A percentile compares a stretch with the other conserved stretches of the same genome.
These are phyloP conservation scores for Talaromyces atroroseus DNA, from an alignment of 2,329 filamentous ascomycete genomes.

Conservation along the genomic window DNA sequence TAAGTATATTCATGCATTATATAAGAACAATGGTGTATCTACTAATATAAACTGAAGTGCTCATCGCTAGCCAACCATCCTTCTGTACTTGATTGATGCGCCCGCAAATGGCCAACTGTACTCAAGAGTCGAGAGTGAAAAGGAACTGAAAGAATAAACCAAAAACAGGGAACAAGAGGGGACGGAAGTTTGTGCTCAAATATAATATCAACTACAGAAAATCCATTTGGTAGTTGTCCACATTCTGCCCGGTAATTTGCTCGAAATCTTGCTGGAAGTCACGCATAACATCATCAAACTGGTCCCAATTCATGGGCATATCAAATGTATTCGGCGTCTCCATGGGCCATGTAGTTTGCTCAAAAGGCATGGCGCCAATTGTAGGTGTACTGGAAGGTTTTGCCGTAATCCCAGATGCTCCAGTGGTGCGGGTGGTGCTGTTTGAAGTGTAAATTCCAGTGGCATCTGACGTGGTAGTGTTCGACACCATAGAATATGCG, in stretches of 20 bases:
- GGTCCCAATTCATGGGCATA: slow-evolving; percentile 26
- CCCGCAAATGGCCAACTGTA: not conserved
- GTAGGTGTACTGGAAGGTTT: not conserved
- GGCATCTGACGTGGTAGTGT: not conserved
- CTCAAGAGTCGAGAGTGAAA: not conserved
- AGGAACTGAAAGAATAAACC: not conserved
- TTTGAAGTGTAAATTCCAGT: not conserved
- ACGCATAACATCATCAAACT: slow-evolving; percentile 35
- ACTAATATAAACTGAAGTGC: not conserved
- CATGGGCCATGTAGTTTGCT: not conserved
- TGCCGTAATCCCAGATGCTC: not conserved
- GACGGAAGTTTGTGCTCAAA: not conserved
- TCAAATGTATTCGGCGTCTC: slow-evolving; percentile 8
- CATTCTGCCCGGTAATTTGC: slow-evolving; percentile 13
- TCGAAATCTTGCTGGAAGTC: slow-evolving; percentile 35
- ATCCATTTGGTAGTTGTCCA: slow-evolving; percentile 15
- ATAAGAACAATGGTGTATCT: not conserved
- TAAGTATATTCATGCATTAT: not conserved
- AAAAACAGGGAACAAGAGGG: not conserved
- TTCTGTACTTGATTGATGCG: not conserved
- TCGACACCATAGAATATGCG: slow-evolving; percentile 18
- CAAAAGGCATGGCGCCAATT: not conserved
- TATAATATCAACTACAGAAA: slow-evolving; percentile 1
- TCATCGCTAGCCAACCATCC: not conserved
- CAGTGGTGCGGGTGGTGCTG: not conserved